A percentile compares a stretch with the other conserved stretches of the same genome.
Evolutionary conservation across 73 alveolate genomes (phyloP).

Genomic region (Paramecium biaurelia): DNA sequence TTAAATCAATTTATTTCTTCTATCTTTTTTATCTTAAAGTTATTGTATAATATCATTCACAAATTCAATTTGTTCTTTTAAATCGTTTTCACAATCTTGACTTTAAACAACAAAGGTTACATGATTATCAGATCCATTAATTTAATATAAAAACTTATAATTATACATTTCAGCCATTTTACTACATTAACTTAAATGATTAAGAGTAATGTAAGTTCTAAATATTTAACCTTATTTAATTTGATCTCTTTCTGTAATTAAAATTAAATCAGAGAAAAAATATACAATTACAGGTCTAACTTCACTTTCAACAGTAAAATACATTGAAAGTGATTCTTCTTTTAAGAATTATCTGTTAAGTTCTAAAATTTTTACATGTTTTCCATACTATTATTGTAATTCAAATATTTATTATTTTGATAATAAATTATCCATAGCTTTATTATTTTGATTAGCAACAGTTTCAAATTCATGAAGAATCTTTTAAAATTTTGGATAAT

Average conservation of each 20-base stretch:
- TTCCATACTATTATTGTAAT: neutral
- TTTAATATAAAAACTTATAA: neutral
- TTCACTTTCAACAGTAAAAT: neutral
- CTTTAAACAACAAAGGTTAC: neutral
- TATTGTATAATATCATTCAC: neutral
- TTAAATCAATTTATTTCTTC: neutral
- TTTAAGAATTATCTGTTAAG: neutral
- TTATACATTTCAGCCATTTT: neutral
- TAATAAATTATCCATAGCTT: neutral
- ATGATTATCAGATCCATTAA: neutral
- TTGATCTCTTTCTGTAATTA: slow-evolving; percentile 28
- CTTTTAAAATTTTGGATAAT: neutral
- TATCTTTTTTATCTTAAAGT: neutral
- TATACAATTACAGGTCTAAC: neutral
- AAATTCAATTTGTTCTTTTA: neutral
- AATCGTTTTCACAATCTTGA: neutral
- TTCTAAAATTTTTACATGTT: neutral
- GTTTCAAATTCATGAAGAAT: neutral
- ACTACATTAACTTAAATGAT: neutral
- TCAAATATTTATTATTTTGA: slow-evolving; percentile 18
- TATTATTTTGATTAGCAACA: slow-evolving; percentile 3
- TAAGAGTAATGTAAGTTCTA: neutral
- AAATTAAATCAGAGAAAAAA: neutral
- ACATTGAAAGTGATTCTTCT: slow-evolving; percentile 15
- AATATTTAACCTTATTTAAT: neutral